Conservation (phyloP, 352 stramenopile genomes). For the Peronospora belbahrii region DNA sequence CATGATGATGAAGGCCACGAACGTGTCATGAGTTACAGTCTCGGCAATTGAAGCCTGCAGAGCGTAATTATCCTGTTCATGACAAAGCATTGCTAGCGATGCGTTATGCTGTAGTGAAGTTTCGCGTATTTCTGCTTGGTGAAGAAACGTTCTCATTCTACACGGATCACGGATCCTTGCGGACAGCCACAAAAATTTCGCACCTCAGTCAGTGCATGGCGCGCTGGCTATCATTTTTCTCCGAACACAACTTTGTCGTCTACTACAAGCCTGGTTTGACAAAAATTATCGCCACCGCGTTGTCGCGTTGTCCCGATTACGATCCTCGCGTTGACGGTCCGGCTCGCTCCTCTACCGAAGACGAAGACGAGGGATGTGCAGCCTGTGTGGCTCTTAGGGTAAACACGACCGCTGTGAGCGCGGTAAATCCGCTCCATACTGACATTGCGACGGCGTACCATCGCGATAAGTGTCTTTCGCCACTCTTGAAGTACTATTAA, state of each 20-base stretch:
- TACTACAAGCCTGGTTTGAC: too few relatives aligned
- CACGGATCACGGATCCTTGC: not conserved
- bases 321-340: too few relatives aligned
- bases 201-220: not conserved
- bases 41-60: not conserved
- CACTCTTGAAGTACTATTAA: too few relatives aligned
- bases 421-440: too few relatives aligned
- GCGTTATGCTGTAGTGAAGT: not conserved
- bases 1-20: too few relatives aligned
- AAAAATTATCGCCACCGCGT: too few relatives aligned
- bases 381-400: not conserved
- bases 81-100: not conserved
- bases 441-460: too few relatives aligned
- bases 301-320: too few relatives aligned
- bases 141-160: not conserved
- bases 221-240: not conserved
- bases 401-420: too few relatives aligned
- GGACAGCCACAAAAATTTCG: not conserved
- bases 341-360: not conserved
- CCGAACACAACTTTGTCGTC: too few relatives aligned
- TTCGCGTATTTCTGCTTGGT: not conserved
- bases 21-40: not conserved
- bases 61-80: not conserved
- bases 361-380: not conserved
- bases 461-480: too few relatives aligned